These are phyloP conservation scores for Stramenopiles sp. DNA, from an alignment of 352 stramenopile genomes.

Conservation along the genomic window DNA sequence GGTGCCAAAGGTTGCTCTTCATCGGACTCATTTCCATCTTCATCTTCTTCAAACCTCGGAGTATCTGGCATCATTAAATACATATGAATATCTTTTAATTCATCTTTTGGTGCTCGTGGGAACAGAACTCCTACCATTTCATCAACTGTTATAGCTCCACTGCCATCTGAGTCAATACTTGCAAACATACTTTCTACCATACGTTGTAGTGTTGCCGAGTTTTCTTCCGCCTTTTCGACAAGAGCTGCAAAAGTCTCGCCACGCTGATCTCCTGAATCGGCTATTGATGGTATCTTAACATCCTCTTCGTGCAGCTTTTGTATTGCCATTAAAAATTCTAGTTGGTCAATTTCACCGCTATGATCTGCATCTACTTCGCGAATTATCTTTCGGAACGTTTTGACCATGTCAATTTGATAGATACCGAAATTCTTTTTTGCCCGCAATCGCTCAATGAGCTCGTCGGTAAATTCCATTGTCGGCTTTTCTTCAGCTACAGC, in stretches of 20 bases:
- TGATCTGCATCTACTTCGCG: background rate
- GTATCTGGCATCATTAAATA: background rate
- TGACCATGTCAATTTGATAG: no score
- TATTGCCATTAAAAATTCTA: background rate
- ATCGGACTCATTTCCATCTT: background rate
- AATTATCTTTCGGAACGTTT: background rate
- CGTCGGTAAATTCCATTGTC: no score
- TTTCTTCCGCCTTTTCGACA: background rate
- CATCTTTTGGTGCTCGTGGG: background rate
- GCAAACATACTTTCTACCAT: background rate
- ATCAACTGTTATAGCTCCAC: background rate
- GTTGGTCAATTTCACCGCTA: background rate
- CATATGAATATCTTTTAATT: background rate
- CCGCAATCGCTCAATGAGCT: no score
- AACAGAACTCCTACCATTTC: background rate
- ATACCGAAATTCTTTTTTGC: no score
- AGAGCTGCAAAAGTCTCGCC: background rate
- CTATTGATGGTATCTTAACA: background rate
- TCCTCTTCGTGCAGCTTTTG: background rate
- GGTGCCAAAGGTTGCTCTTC: background rate
- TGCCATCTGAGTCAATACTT: background rate
- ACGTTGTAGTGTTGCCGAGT: background rate
- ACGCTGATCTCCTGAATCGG: background rate
- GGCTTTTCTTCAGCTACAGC: no score
- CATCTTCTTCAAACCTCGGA: background rate